These are phyloP conservation scores for Mucor irregularis DNA, from an alignment of 371 early-diverging fungal genomes.

Conservation along the genomic window DNA sequence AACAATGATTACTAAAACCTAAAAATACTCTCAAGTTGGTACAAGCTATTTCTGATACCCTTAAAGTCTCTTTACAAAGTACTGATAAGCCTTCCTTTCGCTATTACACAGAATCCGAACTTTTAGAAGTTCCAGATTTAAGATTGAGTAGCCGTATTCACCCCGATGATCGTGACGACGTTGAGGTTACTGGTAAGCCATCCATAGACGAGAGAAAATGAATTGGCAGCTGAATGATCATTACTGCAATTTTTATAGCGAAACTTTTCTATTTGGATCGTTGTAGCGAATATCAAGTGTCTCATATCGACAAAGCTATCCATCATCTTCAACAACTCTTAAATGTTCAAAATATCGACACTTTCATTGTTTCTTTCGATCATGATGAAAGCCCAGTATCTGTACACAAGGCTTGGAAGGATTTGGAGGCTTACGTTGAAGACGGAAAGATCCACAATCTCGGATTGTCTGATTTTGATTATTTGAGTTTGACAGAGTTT, in stretches of 20 bases:
- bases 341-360: conserved; percentile 46
- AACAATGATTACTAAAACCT: not conserved
- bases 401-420: conserved; percentile 38
- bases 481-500: conserved; percentile 21
- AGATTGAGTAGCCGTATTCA: conserved; percentile 37
- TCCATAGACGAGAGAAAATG: not conserved
- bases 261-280: conserved; percentile 48
- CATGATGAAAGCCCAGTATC: conserved; percentile 11
- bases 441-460: conserved; percentile 19
- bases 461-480: conserved; percentile 28
- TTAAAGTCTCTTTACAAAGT: conserved; percentile 35
- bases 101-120: conserved; percentile 21
- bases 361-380: conserved; percentile 48
- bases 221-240: not conserved
- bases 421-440: conserved; percentile 29
- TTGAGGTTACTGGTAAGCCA: conserved; percentile 55
- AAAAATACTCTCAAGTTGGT: conserved; percentile 32
- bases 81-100: conserved; percentile 29
- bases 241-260: conserved; percentile 28
- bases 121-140: conserved; percentile 48
- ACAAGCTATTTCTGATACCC: conserved; percentile 53
- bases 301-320: conserved; percentile 36
- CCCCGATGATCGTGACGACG: conserved; percentile 46
- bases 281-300: conserved; percentile 18
- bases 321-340: conserved; percentile 39